Evolutionary conservation across 1,284 basidiomycete species (phyloP), one percentile per base, ranked within the genome.

Genomic region (Rhodotorula sp.): DNA sequence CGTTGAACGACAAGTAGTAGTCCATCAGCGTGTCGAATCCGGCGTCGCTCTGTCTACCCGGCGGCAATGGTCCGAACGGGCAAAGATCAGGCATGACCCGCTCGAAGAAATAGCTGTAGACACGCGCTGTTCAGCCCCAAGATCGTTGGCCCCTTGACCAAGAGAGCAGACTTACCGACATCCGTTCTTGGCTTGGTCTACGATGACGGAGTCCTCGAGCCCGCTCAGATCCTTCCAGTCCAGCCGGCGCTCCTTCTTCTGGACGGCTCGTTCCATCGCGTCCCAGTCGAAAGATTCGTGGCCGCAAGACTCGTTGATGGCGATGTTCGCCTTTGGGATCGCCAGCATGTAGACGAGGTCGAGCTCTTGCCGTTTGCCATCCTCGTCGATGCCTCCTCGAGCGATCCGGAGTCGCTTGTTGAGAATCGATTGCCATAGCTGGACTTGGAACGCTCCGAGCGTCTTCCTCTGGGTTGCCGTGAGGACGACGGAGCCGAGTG

Each of bases 251-350:
- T 84, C 84, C 82, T 85, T 87, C 16, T 84, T 81, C 56, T 83
- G 81, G 16, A 84, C 86, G 7, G 85, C 87, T 26, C 84, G 78
- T 31, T 82, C 79, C 48, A 91, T 84, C n/a, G 83, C 79, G 57
- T 87, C 83, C 91, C 91, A 92, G 47, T 85, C 84, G 64, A 92
- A 86, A 64, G 83, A 78, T 20, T 84, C 82, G n/a, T 54, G 3
- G 26, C 47, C 48, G 34, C 29, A 39, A 16, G 31, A 52, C 14
- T 3, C 54, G 16, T n/a, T 23, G 47, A 61, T 7, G 23, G 43
- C 7, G 29, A 46, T 26, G 3, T 51, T 47, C n/a, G 48, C 48
- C 14, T 20, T 20, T 20, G 64, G 49, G 29, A 56, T n/a, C 5
- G 66, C 70, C 43, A 71, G 14, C 10, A 68, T 58, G 54, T 48